Percentiles rank a stretch among this genome's conserved stretches.
Evolutionary conservation across 2,329 filamentous ascomycete genomes (phyloP).

Genomic region (Colletotrichum sp.): DNA sequence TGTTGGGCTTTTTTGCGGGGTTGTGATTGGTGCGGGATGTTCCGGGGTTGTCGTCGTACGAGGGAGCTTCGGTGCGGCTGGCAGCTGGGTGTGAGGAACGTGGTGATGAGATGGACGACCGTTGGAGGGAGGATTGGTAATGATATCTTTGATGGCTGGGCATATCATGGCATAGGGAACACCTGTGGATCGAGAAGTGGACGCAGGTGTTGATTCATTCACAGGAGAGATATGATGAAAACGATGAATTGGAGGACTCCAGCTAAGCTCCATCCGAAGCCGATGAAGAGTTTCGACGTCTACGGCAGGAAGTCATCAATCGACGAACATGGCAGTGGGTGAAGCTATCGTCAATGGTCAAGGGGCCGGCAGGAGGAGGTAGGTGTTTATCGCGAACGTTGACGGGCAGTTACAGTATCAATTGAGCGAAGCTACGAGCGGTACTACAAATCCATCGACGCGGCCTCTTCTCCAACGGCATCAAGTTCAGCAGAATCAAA

Average conservation of each 20-base stretch:
- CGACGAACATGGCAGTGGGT: neutral
- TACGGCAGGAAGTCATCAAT: neutral
- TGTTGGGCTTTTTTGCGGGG: neutral
- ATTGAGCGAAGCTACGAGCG: neutral
- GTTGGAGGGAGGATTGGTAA: neutral
- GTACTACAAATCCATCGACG: neutral
- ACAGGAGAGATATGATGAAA: accelerated
- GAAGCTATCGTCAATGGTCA: neutral
- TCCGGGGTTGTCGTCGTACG: neutral
- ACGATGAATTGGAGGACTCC: neutral
- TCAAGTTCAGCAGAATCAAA: accelerated
- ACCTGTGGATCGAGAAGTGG: accelerated
- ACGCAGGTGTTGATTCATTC: neutral
- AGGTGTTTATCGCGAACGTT: accelerated
- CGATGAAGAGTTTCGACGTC: neutral
- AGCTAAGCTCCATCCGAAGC: neutral
- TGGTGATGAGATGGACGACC: neutral
- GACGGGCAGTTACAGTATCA: neutral
- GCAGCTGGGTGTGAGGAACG: neutral
- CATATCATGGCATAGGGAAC: neutral
- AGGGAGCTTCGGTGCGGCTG: neutral
- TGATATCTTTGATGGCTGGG: neutral
- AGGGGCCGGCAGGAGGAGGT: accelerated
- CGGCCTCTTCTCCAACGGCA: accelerated
- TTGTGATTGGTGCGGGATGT: constrained; percentile 7